Percentiles rank a stretch among this genome's conserved stretches.
Evolutionary conservation across 176 grass and related monocot species (phyloP).

Genomic region (Eremochloa ophiuroides): DNA sequence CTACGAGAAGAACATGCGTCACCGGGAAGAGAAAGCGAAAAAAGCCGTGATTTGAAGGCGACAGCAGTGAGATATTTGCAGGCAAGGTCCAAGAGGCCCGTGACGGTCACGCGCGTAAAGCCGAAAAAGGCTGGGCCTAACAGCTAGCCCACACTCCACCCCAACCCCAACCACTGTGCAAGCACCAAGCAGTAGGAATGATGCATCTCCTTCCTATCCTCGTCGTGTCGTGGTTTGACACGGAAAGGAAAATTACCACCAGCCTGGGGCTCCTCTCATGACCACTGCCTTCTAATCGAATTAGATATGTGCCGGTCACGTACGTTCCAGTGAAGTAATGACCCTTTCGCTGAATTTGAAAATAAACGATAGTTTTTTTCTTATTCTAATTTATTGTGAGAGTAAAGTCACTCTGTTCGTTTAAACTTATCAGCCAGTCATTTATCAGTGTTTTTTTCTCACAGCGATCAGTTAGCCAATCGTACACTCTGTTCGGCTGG

Average conservation of each 20-base stretch:
- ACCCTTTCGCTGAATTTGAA: not conserved
- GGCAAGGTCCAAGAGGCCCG: not conserved
- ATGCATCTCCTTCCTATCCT: not conserved
- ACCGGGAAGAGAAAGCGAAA: not conserved
- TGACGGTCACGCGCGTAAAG: constrained; percentile 10
- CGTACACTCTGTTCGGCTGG: no score
- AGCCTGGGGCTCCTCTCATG: not conserved
- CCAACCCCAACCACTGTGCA: not conserved
- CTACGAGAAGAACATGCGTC: not conserved
- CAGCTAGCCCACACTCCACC: constrained; percentile 4
- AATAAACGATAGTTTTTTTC: no score
- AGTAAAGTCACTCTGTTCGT: no score
- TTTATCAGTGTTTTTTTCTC: no score
- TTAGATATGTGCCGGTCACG: not conserved
- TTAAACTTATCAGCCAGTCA: no score
- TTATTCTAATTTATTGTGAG: no score
- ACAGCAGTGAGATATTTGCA: not conserved
- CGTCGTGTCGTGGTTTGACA: not conserved
- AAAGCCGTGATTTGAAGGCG: not conserved
- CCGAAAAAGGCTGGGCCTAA: not conserved
- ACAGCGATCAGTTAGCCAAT: no score
- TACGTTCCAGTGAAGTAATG: not conserved
- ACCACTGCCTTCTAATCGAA: not conserved
- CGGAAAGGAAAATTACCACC: not conserved
- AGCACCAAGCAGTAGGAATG: not conserved